Evolutionary conservation across 352 stramenopile genomes (phyloP).

Genomic region (Phytopythium boreale): DNA sequence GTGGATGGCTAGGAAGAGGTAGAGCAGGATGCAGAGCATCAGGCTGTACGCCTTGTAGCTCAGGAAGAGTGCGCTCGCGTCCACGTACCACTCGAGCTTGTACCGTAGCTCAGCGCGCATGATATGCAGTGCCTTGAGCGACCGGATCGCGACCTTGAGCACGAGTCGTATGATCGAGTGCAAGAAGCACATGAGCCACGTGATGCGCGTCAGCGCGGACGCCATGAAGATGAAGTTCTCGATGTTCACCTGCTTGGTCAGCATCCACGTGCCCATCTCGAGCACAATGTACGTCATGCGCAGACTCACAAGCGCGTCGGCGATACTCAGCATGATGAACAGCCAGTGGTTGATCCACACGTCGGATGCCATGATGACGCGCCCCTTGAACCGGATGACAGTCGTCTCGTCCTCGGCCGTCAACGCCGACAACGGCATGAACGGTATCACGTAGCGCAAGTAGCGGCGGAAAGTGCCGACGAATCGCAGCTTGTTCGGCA

Average conservation of each 20-base stretch:
- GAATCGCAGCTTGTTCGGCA: conserved; percentile 40
- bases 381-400: conserved; percentile 53
- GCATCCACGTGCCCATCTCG: conserved; percentile 55
- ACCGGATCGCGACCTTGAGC: conserved; percentile 28
- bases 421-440: conserved; percentile 36
- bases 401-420: conserved; percentile 32
- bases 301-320: conserved; percentile 44
- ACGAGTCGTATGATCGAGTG: conserved; percentile 31
- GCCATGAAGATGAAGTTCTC: conserved; percentile 63
- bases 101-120: conserved; percentile 24
- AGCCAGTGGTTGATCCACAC: conserved; percentile 75
- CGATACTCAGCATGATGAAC: conserved; percentile 54
- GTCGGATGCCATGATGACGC: conserved; percentile 49
- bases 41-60: conserved; percentile 62
- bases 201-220: conserved; percentile 43
- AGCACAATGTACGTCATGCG: conserved; percentile 47
- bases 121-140: conserved; percentile 32
- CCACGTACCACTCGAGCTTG: conserved; percentile 50
- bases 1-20: conserved; percentile 28
- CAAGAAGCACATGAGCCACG: conserved; percentile 58
- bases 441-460: conserved; percentile 41
- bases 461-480: conserved; percentile 16
- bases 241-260: conserved; percentile 39
- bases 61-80: conserved; percentile 42
- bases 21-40: conserved; percentile 42